Conservation (phyloP, 2,329 filamentous ascomycete genomes). For the Pseudopithomyces chartarum region DNA sequence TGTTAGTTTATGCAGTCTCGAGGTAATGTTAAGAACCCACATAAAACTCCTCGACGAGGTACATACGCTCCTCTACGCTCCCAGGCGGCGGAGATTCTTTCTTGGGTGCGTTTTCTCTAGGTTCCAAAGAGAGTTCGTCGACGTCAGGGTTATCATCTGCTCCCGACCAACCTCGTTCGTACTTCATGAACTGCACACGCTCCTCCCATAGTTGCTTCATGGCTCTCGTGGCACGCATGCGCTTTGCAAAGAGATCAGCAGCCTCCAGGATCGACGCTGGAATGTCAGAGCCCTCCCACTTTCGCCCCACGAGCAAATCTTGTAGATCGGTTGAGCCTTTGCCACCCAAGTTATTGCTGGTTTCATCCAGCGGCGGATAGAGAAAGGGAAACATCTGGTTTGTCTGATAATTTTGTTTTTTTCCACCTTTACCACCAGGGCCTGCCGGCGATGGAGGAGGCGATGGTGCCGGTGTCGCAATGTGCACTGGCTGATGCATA, state of each 20-base stretch:
- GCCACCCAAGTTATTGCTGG: slow-evolving; percentile 86
- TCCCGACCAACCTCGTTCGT: slow-evolving; percentile 84
- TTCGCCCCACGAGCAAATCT: slow-evolving; percentile 77
- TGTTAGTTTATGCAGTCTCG: slow-evolving; percentile 15
- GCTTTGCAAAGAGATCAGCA: slow-evolving; percentile 84
- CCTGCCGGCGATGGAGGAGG: slow-evolving; percentile 90
- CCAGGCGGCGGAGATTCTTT: slow-evolving; percentile 50
- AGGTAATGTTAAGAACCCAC: slow-evolving; percentile 59
- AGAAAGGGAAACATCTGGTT: slow-evolving; percentile 99
- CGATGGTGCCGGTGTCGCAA: slow-evolving; percentile 95
- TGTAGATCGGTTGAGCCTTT: slow-evolving; percentile 84
- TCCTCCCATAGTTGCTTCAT: slow-evolving; percentile 96
- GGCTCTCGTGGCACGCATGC: slow-evolving; percentile 88
- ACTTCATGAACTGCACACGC: slow-evolving; percentile 87
- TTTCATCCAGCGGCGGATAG: slow-evolving; percentile 89
- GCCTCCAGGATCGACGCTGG: slow-evolving; percentile 95
- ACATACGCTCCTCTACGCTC: slow-evolving; percentile 67
- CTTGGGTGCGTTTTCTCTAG: slow-evolving; percentile 35
- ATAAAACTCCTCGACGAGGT: slow-evolving; percentile 82
- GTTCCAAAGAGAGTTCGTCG: slow-evolving; percentile 47
- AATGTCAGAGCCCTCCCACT: slow-evolving; percentile 93
- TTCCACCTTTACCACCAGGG: slow-evolving; percentile 84
- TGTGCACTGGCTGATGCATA: slow-evolving; percentile 93
- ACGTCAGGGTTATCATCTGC: slow-evolving; percentile 52
- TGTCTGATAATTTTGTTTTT: slow-evolving; percentile 99